A percentile compares a stretch with the other conserved stretches of the same genome.
Conservation (phyloP, 2,329 filamentous ascomycete species). For the Penicillium hesseltinei region DNA sequence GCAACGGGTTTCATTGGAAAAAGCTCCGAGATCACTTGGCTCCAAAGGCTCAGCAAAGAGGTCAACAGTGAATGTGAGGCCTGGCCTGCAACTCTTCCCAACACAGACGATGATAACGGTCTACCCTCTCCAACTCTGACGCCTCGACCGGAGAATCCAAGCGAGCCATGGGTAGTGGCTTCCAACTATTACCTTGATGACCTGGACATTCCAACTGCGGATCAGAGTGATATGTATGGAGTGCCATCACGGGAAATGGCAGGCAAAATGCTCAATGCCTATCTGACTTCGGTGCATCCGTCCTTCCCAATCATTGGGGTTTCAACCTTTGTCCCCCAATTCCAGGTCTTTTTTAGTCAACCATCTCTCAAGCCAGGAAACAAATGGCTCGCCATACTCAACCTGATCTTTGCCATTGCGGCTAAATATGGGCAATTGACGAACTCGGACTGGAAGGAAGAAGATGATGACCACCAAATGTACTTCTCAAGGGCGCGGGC, state of each 20-base stretch:
- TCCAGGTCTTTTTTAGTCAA: conserved; percentile 39
- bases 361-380: conserved; percentile 37
- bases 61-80: conserved; percentile 28
- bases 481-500: conserved; percentile 44
- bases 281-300: conserved; percentile 44
- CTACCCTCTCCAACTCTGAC: conserved; percentile 31
- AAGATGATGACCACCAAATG: conserved; percentile 39
- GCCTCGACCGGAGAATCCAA: conserved; percentile 21
- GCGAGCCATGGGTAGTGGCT: conserved; percentile 29
- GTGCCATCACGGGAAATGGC: conserved; percentile 40
- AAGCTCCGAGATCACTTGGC: conserved; percentile 47
- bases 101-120: conserved; percentile 21
- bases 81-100: conserved; percentile 16
- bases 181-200: conserved; percentile 45
- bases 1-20: conserved; percentile 46
- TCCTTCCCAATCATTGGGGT: conserved; percentile 47
- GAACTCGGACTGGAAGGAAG: conserved; percentile 36
- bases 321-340: conserved; percentile 43
- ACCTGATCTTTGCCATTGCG: conserved; percentile 46
- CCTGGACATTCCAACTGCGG: conserved; percentile 35
- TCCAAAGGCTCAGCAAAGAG: conserved; percentile 40
- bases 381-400: conserved; percentile 46
- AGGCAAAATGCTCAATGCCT: conserved; percentile 41
- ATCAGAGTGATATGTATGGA: conserved; percentile 36
- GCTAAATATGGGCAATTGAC: conserved; percentile 42